phyloP scores from a whole-genome alignment of 805 yeast genomes.

The Metschnikowia drakensbergensis region DNA sequence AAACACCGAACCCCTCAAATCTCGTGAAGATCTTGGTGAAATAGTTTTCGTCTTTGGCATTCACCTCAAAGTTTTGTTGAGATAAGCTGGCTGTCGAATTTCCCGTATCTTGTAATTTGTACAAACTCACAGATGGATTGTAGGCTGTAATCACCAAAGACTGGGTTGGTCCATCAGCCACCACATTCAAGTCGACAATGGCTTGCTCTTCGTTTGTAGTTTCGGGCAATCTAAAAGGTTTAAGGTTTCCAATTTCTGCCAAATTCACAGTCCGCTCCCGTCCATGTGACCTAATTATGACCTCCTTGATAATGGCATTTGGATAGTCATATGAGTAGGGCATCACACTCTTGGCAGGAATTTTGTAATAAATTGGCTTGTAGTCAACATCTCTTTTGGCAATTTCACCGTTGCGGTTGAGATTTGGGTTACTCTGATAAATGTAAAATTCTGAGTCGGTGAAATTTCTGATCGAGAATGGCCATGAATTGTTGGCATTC shows the following conservation, averaged over 20 bases:
- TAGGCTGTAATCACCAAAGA: conserved; percentile 80
- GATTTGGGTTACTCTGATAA: conserved; percentile 77
- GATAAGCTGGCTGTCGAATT: conserved; percentile 26
- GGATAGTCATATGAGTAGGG: conserved; percentile 99
- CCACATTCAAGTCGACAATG: conserved; percentile 83
- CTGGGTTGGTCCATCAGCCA: conserved; percentile 95
- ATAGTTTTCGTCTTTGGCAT: conserved; percentile 51
- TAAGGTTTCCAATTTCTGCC: conserved; percentile 88
- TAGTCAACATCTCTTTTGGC: conserved; percentile 51
- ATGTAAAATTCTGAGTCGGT: conserved; percentile 82
- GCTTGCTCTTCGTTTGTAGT: conserved; percentile 34
- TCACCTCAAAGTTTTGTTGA: conserved; percentile 52
- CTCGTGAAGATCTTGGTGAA: conserved; percentile 53
- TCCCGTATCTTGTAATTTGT: conserved; percentile 45
- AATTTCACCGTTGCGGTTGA: conserved; percentile 59
- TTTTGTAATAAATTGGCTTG: conserved; percentile 72
- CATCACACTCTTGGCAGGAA: conserved; percentile 92
- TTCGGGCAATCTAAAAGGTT: conserved; percentile 75
- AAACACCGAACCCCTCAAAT: conserved; percentile 84
- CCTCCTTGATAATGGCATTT: conserved; percentile 78
- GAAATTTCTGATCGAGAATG: conserved; percentile 85
- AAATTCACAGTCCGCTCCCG: conserved; percentile 75
- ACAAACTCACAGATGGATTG: conserved; percentile 72
- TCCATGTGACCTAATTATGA: conserved; percentile 67
- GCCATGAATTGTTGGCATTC: conserved; percentile 82